A percentile compares a stretch with the other conserved stretches of the same genome.
phyloP scores from a whole-genome alignment of 2,329 filamentous ascomycete species.

The Zopfia rhizophila region DNA sequence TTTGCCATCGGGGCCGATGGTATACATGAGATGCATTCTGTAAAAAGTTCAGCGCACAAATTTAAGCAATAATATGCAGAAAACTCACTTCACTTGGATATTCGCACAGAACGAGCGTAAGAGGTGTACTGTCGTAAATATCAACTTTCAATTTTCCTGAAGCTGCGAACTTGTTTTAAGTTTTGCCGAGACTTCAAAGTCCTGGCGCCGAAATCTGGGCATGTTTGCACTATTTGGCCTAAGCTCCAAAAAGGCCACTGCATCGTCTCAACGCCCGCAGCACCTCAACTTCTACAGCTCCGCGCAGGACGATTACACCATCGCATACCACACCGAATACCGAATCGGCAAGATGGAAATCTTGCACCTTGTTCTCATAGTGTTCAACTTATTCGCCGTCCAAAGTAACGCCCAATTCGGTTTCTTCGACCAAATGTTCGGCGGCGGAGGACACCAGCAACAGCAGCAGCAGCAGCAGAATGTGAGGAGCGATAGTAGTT shows the following conservation, averaged over 20 bases:
- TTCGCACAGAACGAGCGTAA: background rate
- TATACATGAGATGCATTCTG: constrained; percentile 84
- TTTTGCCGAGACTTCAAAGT: constrained; percentile 38
- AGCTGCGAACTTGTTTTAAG: constrained; percentile 7
- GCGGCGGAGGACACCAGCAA: constrained; percentile 67
- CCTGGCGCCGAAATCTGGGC: constrained; percentile 24
- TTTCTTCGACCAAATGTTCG: constrained; percentile 99
- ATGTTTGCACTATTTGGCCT: constrained; percentile 27
- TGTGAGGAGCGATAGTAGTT: constrained; percentile 81
- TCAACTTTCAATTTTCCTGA: constrained; percentile 22
- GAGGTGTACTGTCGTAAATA: constrained; percentile 6
- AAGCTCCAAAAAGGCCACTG: constrained; percentile 35
- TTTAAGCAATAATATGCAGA: background rate
- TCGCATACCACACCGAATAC: constrained; percentile 3
- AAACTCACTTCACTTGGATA: constrained; percentile 6
- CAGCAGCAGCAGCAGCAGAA: constrained; percentile 76
- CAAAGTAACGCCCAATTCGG: constrained; percentile 83
- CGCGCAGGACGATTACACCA: background rate
- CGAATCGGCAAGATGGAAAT: constrained; percentile 43
- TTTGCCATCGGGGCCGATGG: constrained; percentile 81
- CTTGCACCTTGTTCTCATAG: constrained; percentile 41
- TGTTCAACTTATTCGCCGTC: constrained; percentile 65
- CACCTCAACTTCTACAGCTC: constrained; percentile 4
- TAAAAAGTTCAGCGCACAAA: background rate
- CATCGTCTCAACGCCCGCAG: constrained; percentile 21